Evolutionary conservation across 164 flowering plant species (phyloP), one percentile per base, ranked within the genome.

Genomic region (Chloranthus sessilifolius): DNA sequence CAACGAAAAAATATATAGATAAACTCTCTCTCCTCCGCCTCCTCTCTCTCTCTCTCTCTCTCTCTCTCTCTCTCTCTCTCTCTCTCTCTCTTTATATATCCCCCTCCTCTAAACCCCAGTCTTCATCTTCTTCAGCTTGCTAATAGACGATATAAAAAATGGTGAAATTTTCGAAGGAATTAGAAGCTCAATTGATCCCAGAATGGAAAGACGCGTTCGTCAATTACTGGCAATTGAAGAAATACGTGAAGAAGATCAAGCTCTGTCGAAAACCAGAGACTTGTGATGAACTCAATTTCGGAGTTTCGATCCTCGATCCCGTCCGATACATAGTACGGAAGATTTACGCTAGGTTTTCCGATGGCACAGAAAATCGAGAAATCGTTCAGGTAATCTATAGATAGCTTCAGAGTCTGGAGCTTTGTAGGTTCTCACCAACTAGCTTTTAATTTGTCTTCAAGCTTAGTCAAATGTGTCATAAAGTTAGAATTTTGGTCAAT

Each of bases 111-210:
- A n/a, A n/a, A n/a, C n/a, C n/a, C n/a, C n/a, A n/a, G n/a, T n/a
- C n/a, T n/a, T n/a, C n/a, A n/a, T n/a, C n/a, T 14, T 28, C 3
- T 21, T 35, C 23, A 1, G 3, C 12, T 30, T 7, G 14, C 3
- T 34, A 34, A 21, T 15, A 43, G 22, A 21, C 14, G 12, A 27
- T 16, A 30, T n/a, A 10, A 27, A 50, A 63, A 65, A 92, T 92
- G 99, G 99, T 88, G 71, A 92, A 88, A 75, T 92, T 92, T 69
- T 92, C 99, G 1, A 92, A 92, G 66, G 84, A 92, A 66, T 85
- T 92, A 0, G 89, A 92, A 60, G 99, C 99, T 31, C 99, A 88
- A 41, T 74, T 92, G 6, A 92, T 92, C 14, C 99, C 99, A 0
- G 97, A 92, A 56, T 92, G 99, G 99, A 86, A 78, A 31, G 99